Percentiles rank a stretch among this genome's conserved stretches.
Evolutionary conservation across 345 rosid genomes (phyloP).

Genomic region (Lagerstroemia speciosa): DNA sequence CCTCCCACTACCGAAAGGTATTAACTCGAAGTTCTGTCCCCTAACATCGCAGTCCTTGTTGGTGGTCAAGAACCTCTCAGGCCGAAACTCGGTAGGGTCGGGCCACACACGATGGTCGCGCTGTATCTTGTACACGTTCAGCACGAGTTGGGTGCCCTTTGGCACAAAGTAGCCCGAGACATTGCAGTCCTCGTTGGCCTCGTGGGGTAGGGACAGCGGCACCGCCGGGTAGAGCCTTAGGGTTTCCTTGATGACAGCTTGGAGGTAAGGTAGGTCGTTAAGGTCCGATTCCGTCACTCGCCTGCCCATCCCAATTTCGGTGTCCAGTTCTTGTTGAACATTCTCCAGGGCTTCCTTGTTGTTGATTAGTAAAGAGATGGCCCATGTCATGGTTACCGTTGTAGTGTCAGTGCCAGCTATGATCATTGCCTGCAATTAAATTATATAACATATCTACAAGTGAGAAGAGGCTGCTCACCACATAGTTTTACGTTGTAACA

Average conservation of each 20-base stretch:
- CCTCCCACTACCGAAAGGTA: constrained; percentile 44
- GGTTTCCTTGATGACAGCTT: constrained; percentile 37
- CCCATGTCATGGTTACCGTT: constrained; percentile 33
- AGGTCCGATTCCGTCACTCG: constrained; percentile 24
- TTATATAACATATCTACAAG: too few relatives aligned
- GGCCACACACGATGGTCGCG: too few relatives aligned
- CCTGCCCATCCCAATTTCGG: constrained; percentile 22
- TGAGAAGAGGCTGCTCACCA: too few relatives aligned
- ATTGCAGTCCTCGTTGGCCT: constrained; percentile 27
- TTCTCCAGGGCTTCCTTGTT: constrained; percentile 16
- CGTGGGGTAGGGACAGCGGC: constrained; percentile 26
- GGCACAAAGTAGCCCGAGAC: constrained; percentile 15
- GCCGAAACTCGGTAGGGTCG: too few relatives aligned
- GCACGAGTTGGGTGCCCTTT: too few relatives aligned
- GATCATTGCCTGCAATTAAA: constrained; percentile 15
- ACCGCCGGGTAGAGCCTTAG: constrained; percentile 28
- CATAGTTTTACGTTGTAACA: too few relatives aligned
- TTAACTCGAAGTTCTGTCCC: constrained; percentile 35
- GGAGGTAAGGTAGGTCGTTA: constrained; percentile 19
- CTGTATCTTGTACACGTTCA: too few relatives aligned
- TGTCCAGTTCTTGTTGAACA: constrained; percentile 36
- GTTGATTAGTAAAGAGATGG: constrained; percentile 33
- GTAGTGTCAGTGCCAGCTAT: constrained; percentile 36
- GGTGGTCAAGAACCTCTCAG: constrained; percentile 37
- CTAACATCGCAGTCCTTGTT: constrained; percentile 24